A percentile compares a stretch with the other conserved stretches of the same genome.
Evolutionary conservation across 192 early-diverging fungal species (phyloP).

Genomic region (Martensiomyces pterosporus): DNA sequence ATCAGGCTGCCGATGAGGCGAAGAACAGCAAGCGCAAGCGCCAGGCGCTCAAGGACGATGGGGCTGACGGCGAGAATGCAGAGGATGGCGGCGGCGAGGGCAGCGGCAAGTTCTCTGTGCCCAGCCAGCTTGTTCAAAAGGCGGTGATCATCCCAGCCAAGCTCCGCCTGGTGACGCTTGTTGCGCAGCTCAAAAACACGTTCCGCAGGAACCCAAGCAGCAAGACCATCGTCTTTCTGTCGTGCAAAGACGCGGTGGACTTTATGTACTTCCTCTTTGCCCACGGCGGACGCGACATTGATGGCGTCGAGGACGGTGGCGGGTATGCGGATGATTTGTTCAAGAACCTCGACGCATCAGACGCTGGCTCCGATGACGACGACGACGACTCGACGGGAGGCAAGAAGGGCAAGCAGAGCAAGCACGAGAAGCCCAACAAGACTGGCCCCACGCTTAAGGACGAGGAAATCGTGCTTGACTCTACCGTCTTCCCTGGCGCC

Average conservation of each 20-base stretch:
- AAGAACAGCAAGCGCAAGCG: slow-evolving; percentile 15
- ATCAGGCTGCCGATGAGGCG: slow-evolving; percentile 34
- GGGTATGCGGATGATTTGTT: slow-evolving; percentile 53
- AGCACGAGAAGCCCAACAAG: slow-evolving; percentile 6
- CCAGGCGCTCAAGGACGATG: slow-evolving; percentile 11
- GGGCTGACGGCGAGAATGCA: slow-evolving; percentile 4
- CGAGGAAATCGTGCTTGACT: slow-evolving; percentile 41
- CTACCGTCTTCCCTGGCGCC: slow-evolving; percentile 61
- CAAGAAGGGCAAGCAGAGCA: slow-evolving; percentile 9
- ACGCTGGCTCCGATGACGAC: slow-evolving; percentile 12
- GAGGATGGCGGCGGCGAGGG: slow-evolving; percentile 3
- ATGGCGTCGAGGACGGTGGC: slow-evolving; percentile 42
- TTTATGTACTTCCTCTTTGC: slow-evolving; percentile 86
- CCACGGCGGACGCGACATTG: slow-evolving; percentile 49
- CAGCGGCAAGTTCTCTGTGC: slow-evolving; percentile 56
- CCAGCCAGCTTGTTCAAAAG: slow-evolving; percentile 83
- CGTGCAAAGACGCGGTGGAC: slow-evolving; percentile 91
- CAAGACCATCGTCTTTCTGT: slow-evolving; percentile 87
- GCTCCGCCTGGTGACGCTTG: slow-evolving; percentile 82
- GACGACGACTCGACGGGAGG: slow-evolving; percentile 21
- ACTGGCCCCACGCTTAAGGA: slow-evolving; percentile 27
- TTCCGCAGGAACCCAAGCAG: slow-evolving; percentile 28
- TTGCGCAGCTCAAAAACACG: slow-evolving; percentile 65
- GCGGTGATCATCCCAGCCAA: slow-evolving; percentile 87
- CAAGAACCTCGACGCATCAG: slow-evolving; percentile 15